Evolutionary conservation across 2,329 filamentous ascomycete genomes (phyloP).

Genomic region (Fusarium sp.): DNA sequence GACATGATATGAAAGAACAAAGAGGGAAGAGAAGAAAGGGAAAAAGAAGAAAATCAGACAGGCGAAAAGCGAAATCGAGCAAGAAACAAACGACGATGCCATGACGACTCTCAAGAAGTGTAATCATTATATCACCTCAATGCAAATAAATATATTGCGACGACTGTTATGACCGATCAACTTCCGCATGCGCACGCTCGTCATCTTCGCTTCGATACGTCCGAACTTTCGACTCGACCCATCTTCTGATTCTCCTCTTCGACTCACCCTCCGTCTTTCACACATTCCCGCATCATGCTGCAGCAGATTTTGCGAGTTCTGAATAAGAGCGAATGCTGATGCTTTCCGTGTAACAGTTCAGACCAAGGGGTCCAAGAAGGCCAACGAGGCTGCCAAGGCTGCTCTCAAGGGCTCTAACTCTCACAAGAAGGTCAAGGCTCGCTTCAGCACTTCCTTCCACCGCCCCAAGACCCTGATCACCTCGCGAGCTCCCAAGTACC

Average conservation of each 20-base stretch:
- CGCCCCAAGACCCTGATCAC: constrained; percentile 95
- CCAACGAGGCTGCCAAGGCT: constrained; percentile 91
- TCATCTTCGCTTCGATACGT: constrained; percentile 3
- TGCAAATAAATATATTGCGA: not conserved
- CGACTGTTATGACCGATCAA: not conserved
- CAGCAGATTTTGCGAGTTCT: constrained; percentile 84
- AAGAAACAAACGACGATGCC: constrained; percentile 15
- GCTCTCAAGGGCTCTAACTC: constrained; percentile 82
- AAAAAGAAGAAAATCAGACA: not conserved
- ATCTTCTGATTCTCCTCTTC: constrained; percentile 11
- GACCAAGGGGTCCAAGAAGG: constrained; percentile 82
- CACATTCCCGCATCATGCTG: constrained; percentile 68
- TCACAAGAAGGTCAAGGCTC: constrained; percentile 93
- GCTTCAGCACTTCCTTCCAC: constrained; percentile 95
- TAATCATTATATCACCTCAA: constrained; percentile 13
- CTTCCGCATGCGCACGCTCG: not conserved
- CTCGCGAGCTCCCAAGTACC: constrained; percentile 93
- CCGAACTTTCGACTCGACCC: constrained; percentile 24
- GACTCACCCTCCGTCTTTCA: constrained; percentile 24
- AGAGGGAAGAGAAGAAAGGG: constrained; percentile 20
- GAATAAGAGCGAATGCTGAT: constrained; percentile 79
- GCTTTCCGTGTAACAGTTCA: constrained; percentile 68
- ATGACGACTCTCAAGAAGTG: constrained; percentile 16
- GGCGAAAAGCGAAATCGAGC: constrained; percentile 23
- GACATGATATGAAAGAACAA: constrained; percentile 49